Base-by-base conservation (phyloP, 768 basidiomycete species). In the Epithele typhae region DNA sequence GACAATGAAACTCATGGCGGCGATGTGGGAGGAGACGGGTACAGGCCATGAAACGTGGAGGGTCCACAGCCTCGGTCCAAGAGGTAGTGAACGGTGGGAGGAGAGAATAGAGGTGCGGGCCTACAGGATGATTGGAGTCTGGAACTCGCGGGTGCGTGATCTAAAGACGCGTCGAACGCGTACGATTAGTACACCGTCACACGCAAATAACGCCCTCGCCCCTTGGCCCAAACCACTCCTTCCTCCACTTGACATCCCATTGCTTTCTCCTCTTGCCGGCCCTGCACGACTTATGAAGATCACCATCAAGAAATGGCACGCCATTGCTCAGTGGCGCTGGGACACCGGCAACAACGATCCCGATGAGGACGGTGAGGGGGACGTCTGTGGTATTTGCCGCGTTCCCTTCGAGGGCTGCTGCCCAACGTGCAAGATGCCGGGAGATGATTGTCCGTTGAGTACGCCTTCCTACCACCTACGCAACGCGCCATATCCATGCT, bases 391-490 rank as follows among this genome's bases (percentile, higher is more conserved):
- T 4, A 94, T 96, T 53, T 95, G 92, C 65, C 82, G 90, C 22
- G 85, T 91, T 2, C 79, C 92, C 0, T 98, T 83, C 62, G 96
- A 99, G 62, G 91, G 90, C 0, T 93, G 92, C 58, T 98, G 95
- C 69, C 92, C 96, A 10, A 79, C 84, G 3, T 99, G 96, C 70
- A 97, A 95, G 66, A 79, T 94, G 59, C 96, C 96, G 0, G 96
- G 96, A 14, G 96, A 98, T 54, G 93, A 92, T 57, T 94, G 92
- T 69, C 92, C 92, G 0, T 68, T 94, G 19, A 92, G 92, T 92
- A 57, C 60, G 83, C 75, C 11, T 43, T 22, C 27, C 38, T 56
- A n/a, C n/a, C n/a, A n/a, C n/a, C n/a, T n/a, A n/a, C n/a, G n/a
- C n/a, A n/a, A n/a, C n/a, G n/a, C n/a, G n/a, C n/a, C n/a, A n/a